Evolutionary conservation across 129 eudicot species (phyloP).

Genomic region (Glebionis coronaria): DNA sequence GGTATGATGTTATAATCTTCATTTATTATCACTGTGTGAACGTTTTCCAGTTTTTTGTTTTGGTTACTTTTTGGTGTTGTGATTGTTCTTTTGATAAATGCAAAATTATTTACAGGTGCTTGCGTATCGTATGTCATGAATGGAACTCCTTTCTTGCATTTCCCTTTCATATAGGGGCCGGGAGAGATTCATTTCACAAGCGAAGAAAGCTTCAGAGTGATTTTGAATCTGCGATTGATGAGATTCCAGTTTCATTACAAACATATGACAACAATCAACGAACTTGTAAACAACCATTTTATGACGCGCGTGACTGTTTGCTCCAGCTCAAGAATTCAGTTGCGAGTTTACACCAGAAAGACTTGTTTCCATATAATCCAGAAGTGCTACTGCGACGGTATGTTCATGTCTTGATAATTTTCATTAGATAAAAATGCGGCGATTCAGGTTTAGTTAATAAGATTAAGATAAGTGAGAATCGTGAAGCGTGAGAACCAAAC

Average conservation of each 20-base stretch:
- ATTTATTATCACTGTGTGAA: neutral
- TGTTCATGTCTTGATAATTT: constrained; percentile 22
- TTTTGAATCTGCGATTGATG: constrained; percentile 4
- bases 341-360: constrained; percentile 50
- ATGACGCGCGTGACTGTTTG: constrained; percentile 59
- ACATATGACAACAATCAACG: constrained; percentile 15
- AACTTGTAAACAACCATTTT: constrained; percentile 32
- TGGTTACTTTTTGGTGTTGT: no score
- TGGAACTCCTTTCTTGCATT: constrained; percentile 58
- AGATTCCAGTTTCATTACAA: constrained; percentile 11
- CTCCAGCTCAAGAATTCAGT: constrained; percentile 59
- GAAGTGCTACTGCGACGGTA: constrained; percentile 77
- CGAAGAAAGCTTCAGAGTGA: constrained; percentile 36
- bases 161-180: constrained; percentile 31
- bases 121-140: constrained; percentile 66
- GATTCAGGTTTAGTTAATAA: no score
- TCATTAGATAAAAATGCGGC: neutral
- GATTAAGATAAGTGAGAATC: no score
- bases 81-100: neutral
- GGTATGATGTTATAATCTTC: constrained; percentile 32
- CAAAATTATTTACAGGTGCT: constrained; percentile 45
- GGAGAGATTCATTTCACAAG: constrained; percentile 31
- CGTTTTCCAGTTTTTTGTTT: neutral
- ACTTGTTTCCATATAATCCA: constrained; percentile 93
- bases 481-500: no score